Evolutionary conservation across 2,329 filamentous ascomycete species (phyloP).

Genomic region (Elsinoe necatrix): DNA sequence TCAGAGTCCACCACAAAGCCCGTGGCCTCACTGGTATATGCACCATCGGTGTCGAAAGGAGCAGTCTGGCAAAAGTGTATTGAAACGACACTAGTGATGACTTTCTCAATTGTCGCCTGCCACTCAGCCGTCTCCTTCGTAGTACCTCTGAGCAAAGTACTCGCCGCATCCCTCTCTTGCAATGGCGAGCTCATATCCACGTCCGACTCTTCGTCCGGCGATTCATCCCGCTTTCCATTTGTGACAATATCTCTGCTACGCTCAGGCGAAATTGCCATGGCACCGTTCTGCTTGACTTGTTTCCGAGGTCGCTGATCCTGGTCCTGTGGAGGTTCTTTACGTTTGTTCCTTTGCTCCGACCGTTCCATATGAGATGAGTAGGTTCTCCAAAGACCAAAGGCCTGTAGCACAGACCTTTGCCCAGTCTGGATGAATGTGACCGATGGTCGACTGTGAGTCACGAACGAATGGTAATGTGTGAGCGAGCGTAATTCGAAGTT

Average conservation of each 20-base stretch:
- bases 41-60: conserved; percentile 94
- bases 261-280: conserved; percentile 13
- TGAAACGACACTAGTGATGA: conserved; percentile 93
- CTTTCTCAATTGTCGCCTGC: conserved; percentile 90
- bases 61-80: conserved; percentile 98
- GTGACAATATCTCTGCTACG: conserved; percentile 10
- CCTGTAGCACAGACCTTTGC: neutral
- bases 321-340: conserved; percentile 30
- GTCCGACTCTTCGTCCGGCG: conserved; percentile 32
- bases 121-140: conserved; percentile 68
- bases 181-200: conserved; percentile 33
- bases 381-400: neutral
- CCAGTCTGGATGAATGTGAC: neutral
- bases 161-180: conserved; percentile 4
- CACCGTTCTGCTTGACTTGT: conserved; percentile 21
- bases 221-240: conserved; percentile 25
- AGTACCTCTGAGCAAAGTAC: conserved; percentile 39
- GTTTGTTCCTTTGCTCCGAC: conserved; percentile 22
- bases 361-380: conserved; percentile 15
- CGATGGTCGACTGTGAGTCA: neutral
- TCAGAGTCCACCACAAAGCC: conserved; percentile 96
- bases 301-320: conserved; percentile 29
- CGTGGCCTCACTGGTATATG: conserved; percentile 88
- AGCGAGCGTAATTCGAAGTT: neutral
- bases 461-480: neutral